Base-by-base conservation (phyloP, 2,329 filamentous ascomycete genomes). In the Colletotrichum camelliae region DNA sequence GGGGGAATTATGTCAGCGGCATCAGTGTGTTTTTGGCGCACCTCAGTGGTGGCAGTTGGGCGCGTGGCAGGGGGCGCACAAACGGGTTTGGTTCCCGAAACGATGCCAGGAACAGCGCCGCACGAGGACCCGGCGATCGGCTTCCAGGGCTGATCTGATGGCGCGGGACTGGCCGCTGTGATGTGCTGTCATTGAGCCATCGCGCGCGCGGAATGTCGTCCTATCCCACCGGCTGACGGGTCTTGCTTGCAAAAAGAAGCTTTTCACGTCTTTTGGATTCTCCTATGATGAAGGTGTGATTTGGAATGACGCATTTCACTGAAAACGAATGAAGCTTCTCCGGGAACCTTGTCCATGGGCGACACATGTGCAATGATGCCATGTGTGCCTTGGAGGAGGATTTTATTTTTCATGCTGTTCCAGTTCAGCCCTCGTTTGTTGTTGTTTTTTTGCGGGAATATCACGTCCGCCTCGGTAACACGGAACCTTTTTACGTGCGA, bases 161-260 rank as follows among this genome's bases (percentile, higher is more conserved):
- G 43, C 2, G 43, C 43, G 43, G 43, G 43, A 52, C 43, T 52
- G 43, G 43, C 43, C 43, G 43, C 43, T 2, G n/a, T 21, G 43
- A 18, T 48, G 39, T 21, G 43, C 43, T 48, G 43, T 48, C 43
- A 48, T 21, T 21, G 8, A 43, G 4, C 15, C 33, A 35, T 10
- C 15, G 18, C 18, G 43, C 10, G 31, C 43, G 21, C 24, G 29
- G 35, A 4, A 39, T 61, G 16, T 60, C 55, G 67, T 58, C 37
- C 67, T 35, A 70, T 74, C 33, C 67, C 67, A 61, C 58, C 67
- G 67, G 57, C 43, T 57, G 67, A 31, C 52, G 72, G 60, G 60
- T 55, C 16, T 1, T 21, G 10, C n/a, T 5, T 13, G n/a, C 43
- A 4, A 27, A n/a, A 48, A 48, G 29, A 57, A 13, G 13, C 24